These are phyloP conservation scores for Rhododendron vialii DNA, from an alignment of 148 eudicot genomes.

Conservation along the genomic window DNA sequence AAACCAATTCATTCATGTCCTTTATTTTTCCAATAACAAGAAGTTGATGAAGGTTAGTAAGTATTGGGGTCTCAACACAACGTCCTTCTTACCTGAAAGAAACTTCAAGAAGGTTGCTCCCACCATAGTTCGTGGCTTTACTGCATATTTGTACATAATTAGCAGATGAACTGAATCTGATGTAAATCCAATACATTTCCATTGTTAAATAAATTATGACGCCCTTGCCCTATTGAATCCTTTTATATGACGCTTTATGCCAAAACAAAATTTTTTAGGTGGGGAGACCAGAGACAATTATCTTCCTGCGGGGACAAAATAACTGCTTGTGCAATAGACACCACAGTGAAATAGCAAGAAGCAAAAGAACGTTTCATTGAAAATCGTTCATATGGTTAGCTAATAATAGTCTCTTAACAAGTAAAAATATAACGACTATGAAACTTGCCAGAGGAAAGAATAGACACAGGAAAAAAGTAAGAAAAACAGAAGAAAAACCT, in stretches of 20 bases:
- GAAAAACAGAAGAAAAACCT: conserved; percentile 30
- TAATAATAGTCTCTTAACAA: not conserved
- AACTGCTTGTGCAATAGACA: not conserved
- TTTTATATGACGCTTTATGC: not conserved
- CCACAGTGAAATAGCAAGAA: conserved; percentile 6
- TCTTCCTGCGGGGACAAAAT: not conserved
- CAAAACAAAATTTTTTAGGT: not conserved
- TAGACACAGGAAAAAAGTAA: not conserved
- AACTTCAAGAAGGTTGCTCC: conserved; percentile 76
- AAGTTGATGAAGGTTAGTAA: not conserved
- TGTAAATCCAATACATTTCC: conserved; percentile 29
- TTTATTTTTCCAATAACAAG: not conserved
- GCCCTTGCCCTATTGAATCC: not conserved
- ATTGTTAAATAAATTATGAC: not conserved
- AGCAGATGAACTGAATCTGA: conserved; percentile 12
- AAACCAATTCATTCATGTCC: not conserved
- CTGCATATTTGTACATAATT: conserved; percentile 32
- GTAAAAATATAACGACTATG: not conserved
- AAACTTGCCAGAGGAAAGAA: not conserved
- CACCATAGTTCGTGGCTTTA: conserved; percentile 45
- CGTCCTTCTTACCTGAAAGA: conserved; percentile 53
- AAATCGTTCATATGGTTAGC: not conserved
- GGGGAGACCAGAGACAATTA: not conserved
- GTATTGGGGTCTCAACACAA: not conserved
- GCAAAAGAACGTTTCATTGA: not conserved